phyloP scores from a whole-genome alignment of 2,329 filamentous ascomycete species.

The Talaromyces atroroseus region DNA sequence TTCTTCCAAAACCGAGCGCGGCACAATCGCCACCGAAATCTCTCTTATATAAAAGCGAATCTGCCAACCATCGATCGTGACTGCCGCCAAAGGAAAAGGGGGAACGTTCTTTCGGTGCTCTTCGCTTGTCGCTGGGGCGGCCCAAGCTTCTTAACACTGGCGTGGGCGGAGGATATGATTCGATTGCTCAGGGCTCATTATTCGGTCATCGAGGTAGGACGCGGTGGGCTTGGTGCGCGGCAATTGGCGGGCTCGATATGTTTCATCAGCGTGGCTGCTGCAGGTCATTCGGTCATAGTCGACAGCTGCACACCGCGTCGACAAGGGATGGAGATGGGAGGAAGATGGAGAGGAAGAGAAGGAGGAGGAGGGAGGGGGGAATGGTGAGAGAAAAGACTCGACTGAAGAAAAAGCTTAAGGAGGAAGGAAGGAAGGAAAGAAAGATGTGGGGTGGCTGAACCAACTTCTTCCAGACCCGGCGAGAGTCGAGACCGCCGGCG shows the following conservation, averaged over 20 bases:
- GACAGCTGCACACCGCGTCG: background rate
- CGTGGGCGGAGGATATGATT: background rate
- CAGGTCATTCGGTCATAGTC: background rate
- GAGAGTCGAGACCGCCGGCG: background rate
- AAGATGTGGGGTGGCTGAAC: background rate
- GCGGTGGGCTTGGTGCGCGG: constrained; percentile 6
- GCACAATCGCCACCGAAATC: constrained; percentile 8
- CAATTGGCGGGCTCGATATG: constrained; percentile 13
- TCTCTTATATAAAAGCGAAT: background rate
- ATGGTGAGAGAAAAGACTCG: background rate
- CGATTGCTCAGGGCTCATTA: constrained; percentile 2
- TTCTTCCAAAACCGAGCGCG: background rate
- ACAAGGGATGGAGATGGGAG: background rate
- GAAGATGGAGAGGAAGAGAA: background rate
- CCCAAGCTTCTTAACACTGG: background rate
- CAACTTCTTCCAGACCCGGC: background rate
- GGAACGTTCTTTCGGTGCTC: background rate
- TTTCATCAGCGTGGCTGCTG: background rate
- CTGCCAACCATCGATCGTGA: background rate
- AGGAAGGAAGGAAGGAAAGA: background rate
- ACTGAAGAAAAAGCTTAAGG: background rate
- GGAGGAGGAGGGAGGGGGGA: too few relatives aligned
- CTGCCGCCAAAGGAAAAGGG: background rate
- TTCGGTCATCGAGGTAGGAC: constrained; percentile 5
- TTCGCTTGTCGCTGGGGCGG: background rate